Percentiles rank a stretch among this genome's conserved stretches.
These are phyloP conservation scores for Lodderomyces pseudojiufengensis DNA, from an alignment of 1,139 yeast genomes.

Conservation along the genomic window DNA sequence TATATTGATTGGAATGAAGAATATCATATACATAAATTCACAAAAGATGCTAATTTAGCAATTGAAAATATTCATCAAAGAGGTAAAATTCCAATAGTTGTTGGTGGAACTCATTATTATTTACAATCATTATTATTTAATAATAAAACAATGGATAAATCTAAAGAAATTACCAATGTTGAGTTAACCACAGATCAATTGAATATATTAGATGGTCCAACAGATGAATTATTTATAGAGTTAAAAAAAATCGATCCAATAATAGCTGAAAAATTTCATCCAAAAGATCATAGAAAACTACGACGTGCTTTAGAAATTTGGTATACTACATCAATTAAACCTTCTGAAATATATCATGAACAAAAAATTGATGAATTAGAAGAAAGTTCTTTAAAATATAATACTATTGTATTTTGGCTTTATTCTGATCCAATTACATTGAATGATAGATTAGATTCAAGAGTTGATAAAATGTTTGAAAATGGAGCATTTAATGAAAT, in stretches of 20 bases:
- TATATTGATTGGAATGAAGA: conserved; percentile 79
- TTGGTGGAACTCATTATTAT: conserved; percentile 97
- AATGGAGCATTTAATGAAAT: conserved; percentile 71
- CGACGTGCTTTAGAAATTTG: conserved; percentile 78
- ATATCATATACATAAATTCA: conserved; percentile 79
- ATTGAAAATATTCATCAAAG: conserved; percentile 65
- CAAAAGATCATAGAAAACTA: conserved; percentile 78
- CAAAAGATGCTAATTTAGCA: conserved; percentile 58
- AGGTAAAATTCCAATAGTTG: conserved; percentile 79
- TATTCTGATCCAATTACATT: conserved; percentile 64
- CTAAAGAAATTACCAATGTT: conserved; percentile 8
- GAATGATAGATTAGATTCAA: conserved; percentile 59
- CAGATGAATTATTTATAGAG: conserved; percentile 44
- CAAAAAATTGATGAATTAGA: conserved; percentile 50
- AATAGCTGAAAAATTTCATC: conserved; percentile 82
- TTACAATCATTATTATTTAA: conserved; percentile 71
- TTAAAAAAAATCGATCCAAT: conserved; percentile 61
- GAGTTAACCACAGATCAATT: conserved; percentile 34
- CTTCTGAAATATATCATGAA: conserved; percentile 66
- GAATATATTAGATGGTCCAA: conserved; percentile 54
- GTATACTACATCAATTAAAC: conserved; percentile 59
- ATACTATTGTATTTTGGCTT: conserved; percentile 79
- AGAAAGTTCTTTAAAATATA: conserved; percentile 53
- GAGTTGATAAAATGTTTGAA: conserved; percentile 82
- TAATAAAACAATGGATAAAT: conserved; percentile 46